Evolutionary conservation across 305 asterid genomes (phyloP), one percentile per base, ranked within the genome.

Genomic region (Fraxinus velutina): DNA sequence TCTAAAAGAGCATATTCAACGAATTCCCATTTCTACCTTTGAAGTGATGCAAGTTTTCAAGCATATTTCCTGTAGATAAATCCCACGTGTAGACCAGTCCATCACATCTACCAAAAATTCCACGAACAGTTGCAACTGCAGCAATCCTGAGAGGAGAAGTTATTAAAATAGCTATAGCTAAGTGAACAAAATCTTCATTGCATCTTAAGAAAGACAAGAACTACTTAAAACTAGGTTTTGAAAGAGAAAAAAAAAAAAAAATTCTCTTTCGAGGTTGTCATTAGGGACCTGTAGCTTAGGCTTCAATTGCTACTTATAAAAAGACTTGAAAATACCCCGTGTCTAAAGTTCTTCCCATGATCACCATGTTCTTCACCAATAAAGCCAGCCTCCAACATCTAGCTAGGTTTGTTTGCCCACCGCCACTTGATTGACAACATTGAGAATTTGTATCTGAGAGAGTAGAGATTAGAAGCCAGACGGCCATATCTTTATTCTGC

Each of bases 11-110:
- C 78, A 8, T 15, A 72, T 24, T 3, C 17, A 4, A 13, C 22
- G 4, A 52, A 78, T 62, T 34, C 33, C 17, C 34, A 72, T 75
- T 68, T 27, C 17, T 91, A 94, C 97, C 98, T 90, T 82, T 87
- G 80, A 91, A 90, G 77, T 90, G 86, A 86, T 89, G 94, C 81
- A 94, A 81, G 87, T 82, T 91, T 68, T 85, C 91, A 32, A 90
- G 87, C 87, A 86, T 92, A 76, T 10, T 86, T 86, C 98, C 99
- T 13, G 98, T 92, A 6, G 97, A 86, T 82, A 93, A 79, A 80
- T 96, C 98, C 98, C 98, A 94, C 76, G 74, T 52, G 85, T 91
- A 92, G 84, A 92, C 97, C 60, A 82, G 86, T 57, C 97, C 99
- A 52, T 96, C 92, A 29, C 82, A 27, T 89, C 90, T 90, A 87